phyloP scores from a whole-genome alignment of 345 rosid species.

The Angophora floribunda region DNA sequence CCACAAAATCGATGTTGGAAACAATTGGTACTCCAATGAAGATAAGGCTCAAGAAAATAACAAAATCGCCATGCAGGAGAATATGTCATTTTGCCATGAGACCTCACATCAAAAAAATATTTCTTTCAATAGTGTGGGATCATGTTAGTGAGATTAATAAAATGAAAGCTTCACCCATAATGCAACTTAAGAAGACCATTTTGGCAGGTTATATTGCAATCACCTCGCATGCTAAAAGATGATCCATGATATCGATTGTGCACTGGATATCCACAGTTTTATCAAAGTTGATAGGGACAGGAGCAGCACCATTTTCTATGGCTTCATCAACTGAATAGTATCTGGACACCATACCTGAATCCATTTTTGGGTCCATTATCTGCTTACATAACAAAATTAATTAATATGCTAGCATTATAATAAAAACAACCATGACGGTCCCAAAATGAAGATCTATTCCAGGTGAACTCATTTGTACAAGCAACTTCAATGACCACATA shows the following conservation, averaged over 20 bases:
- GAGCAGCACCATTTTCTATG: constrained; percentile 79
- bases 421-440: neutral
- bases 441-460: neutral
- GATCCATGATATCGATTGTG: constrained; percentile 88
- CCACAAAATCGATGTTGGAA: neutral
- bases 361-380: constrained; percentile 99
- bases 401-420: neutral
- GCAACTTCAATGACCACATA: neutral
- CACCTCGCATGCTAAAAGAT: constrained; percentile 96
- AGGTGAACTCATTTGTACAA: neutral
- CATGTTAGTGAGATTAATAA: neutral
- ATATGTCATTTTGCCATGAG: neutral
- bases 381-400: constrained; percentile 5
- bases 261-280: constrained; percentile 59
- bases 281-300: constrained; percentile 62
- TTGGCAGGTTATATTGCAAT: neutral
- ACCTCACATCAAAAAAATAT: neutral
- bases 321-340: constrained; percentile 93
- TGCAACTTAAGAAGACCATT: neutral
- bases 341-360: constrained; percentile 73
- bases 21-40: neutral
- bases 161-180: neutral
- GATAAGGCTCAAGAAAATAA: neutral
- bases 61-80: neutral
- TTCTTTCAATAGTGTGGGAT: neutral